phyloP scores from a whole-genome alignment of 345 rosid genomes.

The Salix caprea region DNA sequence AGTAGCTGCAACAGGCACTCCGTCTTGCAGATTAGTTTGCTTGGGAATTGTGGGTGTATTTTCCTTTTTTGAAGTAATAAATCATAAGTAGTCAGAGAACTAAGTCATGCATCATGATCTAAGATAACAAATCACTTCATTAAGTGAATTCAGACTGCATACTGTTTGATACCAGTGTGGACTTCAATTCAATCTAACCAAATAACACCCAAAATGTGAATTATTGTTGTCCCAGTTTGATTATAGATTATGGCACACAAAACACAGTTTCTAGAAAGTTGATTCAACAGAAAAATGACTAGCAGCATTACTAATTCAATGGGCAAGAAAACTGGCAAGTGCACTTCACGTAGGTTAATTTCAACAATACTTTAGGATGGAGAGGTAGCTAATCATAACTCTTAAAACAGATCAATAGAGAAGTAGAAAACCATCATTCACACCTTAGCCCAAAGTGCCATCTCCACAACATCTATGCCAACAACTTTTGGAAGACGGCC shows the following conservation, averaged over 20 bases:
- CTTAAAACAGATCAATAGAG: not conserved
- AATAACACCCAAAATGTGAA: not conserved
- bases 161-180: not conserved
- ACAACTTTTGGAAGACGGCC: constrained; percentile 33
- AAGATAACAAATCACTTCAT: not conserved
- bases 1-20: constrained; percentile 59
- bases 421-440: constrained; percentile 6
- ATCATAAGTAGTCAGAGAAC: constrained; percentile 1
- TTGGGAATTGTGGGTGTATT: constrained; percentile 68
- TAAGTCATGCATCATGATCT: constrained; percentile 6
- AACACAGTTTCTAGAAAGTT: not conserved
- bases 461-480: constrained; percentile 35
- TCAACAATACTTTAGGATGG: constrained; percentile 11
- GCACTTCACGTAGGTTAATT: not conserved
- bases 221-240: not conserved
- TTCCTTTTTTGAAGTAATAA: constrained; percentile 50
- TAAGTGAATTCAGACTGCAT: not conserved
- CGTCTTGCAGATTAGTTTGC: constrained; percentile 50
- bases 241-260: not conserved
- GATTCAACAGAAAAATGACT: not conserved
- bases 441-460: constrained; percentile 77
- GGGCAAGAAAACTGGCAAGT: not conserved
- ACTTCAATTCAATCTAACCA: not conserved
- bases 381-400: not conserved
- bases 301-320: not conserved